These are phyloP conservation scores for Nannizziopsis arthrosporioides DNA, from an alignment of 2,329 filamentous ascomycete species.

Conservation along the genomic window DNA sequence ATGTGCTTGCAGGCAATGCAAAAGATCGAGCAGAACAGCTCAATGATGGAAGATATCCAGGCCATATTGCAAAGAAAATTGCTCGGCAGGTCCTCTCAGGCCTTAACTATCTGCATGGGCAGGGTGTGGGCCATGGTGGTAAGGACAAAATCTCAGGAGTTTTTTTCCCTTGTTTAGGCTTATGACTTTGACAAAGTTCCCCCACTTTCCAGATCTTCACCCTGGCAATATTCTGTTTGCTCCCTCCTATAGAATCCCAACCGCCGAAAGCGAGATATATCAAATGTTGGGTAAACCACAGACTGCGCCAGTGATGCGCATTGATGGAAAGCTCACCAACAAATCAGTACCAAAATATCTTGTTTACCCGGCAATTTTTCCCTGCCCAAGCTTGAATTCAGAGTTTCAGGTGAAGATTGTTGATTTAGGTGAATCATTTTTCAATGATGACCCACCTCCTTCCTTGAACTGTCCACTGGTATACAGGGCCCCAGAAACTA, in stretches of 20 bases:
- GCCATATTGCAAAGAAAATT: slow-evolving; percentile 32
- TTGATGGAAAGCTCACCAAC: slow-evolving; percentile 18
- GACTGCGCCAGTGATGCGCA: slow-evolving; percentile 18
- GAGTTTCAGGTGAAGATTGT: slow-evolving; percentile 23
- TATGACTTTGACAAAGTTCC: background rate
- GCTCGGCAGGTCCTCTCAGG: slow-evolving; percentile 31
- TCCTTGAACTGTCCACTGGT: slow-evolving; percentile 26
- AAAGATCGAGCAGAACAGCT: slow-evolving; percentile 29
- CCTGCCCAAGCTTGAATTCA: slow-evolving; percentile 5
- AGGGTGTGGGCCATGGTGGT: slow-evolving; percentile 33
- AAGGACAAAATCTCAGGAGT: slow-evolving; percentile 7
- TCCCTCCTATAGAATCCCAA: slow-evolving; percentile 14
- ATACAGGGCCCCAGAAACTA: slow-evolving; percentile 29
- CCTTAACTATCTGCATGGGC: slow-evolving; percentile 30
- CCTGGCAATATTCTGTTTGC: slow-evolving; percentile 23
- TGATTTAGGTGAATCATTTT: slow-evolving; percentile 33
- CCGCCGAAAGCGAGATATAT: slow-evolving; percentile 16
- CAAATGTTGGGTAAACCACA: slow-evolving; percentile 21
- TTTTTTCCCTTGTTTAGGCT: slow-evolving; percentile 14
- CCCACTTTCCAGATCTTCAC: slow-evolving; percentile 19
- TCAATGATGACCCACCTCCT: slow-evolving; percentile 15
- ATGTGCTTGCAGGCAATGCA: slow-evolving; percentile 33
- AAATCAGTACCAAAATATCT: slow-evolving; percentile 20
- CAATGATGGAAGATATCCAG: slow-evolving; percentile 28
- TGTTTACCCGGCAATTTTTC: slow-evolving; percentile 16